Base-by-base conservation (phyloP, 805 yeast genomes). In the Wickerhamomyces queroliae region DNA sequence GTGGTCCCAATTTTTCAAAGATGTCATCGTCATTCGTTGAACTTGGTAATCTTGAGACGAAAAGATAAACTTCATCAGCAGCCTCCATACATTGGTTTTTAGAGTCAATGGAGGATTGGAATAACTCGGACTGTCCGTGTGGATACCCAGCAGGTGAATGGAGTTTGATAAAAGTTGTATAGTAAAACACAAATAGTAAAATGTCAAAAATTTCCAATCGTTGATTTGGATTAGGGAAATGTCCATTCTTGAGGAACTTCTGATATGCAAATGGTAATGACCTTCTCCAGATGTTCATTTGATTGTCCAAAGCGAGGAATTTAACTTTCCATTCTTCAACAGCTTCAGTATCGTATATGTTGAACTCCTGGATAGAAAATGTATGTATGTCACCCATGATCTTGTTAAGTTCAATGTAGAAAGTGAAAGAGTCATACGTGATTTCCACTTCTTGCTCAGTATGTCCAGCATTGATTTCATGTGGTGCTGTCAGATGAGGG, bases 1-100 rank as follows among this genome's bases (percentile, higher is more conserved):
- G 54, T 6, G 65, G 66, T 2, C 67, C 65, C 19, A 57, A 35
- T 26, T 39, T 49, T 15, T 47, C 51, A 29, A 47, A 44, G 9
- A 50, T 43, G 5, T 19, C 15, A 10, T 45, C 44, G 33, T 52
- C 48, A 16, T 41, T 46, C 1, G 44, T 37, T 2, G 25, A 2
- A 2, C 21, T n/a, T 1, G 45, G 43, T 13, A 52, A 22, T 4
- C 41, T 32, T 10, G 35, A 18, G 9, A 49, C 49, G 36, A 52
- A 49, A 1, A 38, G 31, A 32, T 42, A 46, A 6, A 50, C 52
- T 23, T 38, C 46, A 3, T 27, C 33, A n/a, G 52, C 52, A 18
- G 50, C 40, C 10, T 50, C 52, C 4, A 50, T 30, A 39, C 56
- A 52, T 4, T 45, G 45, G 2, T 31, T 36, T 31, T 48, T 52